A percentile compares a stretch with the other conserved stretches of the same genome.
Evolutionary conservation across 805 yeast species (phyloP).

Genomic region (Candida stauntonica): DNA sequence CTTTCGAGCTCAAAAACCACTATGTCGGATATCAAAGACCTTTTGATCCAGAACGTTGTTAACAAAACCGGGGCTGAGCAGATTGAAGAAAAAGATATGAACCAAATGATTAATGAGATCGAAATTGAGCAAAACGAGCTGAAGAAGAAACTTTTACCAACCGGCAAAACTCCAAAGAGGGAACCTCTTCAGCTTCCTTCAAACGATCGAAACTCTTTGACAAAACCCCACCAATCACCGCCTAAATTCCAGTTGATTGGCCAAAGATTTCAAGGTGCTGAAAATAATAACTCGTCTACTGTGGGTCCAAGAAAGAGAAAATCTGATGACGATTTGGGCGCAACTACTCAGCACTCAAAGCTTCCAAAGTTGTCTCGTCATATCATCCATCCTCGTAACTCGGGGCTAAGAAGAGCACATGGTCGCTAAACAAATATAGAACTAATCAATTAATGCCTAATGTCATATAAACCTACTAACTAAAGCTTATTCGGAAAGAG

Average conservation of each 20-base stretch:
- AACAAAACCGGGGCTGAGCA: slow-evolving; percentile 11
- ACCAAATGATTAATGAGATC: slow-evolving; percentile 22
- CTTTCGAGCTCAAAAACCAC: slow-evolving; percentile 1
- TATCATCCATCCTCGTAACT: too few relatives aligned
- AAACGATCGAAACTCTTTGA: not conserved
- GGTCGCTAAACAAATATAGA: not conserved
- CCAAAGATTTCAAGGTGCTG: slow-evolving; percentile 21
- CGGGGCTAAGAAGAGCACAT: too few relatives aligned
- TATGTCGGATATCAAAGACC: not conserved
- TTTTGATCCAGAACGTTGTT: slow-evolving; percentile 8
- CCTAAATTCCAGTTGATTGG: slow-evolving; percentile 28
- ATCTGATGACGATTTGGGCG: slow-evolving; percentile 7
- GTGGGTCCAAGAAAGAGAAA: slow-evolving; percentile 9
- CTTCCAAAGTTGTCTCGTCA: slow-evolving; percentile 13
- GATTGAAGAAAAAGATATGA: slow-evolving; percentile 21
- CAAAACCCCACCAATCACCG: slow-evolving; percentile 14
- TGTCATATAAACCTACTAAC: too few relatives aligned
- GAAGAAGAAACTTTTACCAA: slow-evolving; percentile 23
- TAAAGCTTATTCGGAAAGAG: not conserved
- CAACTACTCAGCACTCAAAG: not conserved
- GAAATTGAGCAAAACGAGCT: slow-evolving; percentile 25
- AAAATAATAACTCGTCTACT: slow-evolving; percentile 5
- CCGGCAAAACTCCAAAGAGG: slow-evolving; percentile 30
- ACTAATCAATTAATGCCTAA: too few relatives aligned
- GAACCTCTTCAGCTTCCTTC: slow-evolving; percentile 16